phyloP scores from a whole-genome alignment of 2,329 filamentous ascomycete genomes.

The Venturia oleaginea region DNA sequence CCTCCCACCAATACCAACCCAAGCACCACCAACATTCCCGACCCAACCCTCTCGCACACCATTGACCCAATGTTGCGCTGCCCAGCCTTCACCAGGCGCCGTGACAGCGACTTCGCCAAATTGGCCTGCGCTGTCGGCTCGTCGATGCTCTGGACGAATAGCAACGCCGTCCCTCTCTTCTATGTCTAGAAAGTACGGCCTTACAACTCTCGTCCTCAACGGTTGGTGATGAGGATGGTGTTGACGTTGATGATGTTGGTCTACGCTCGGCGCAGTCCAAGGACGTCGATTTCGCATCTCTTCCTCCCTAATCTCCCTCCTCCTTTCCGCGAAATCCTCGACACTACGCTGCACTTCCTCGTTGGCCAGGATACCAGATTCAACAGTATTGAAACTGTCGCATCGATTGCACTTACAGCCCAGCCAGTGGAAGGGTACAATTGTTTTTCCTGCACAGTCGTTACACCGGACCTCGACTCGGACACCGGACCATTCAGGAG shows the following conservation, averaged over 20 bases:
- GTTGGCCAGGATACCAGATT: constrained; percentile 35
- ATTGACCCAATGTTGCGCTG: constrained; percentile 17
- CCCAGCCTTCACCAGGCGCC: constrained; percentile 36
- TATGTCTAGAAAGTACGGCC: constrained; percentile 17
- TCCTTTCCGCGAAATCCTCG: constrained; percentile 9
- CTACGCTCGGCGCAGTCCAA: background rate
- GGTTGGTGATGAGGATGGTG: background rate
- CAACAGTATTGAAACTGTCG: constrained; percentile 44
- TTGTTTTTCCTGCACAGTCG: constrained; percentile 82
- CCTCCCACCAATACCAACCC: background rate
- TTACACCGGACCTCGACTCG: constrained; percentile 84
- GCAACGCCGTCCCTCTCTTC: background rate
- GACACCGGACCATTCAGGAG: constrained; percentile 67
- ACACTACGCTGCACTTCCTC: constrained; percentile 25
- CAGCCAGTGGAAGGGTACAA: constrained; percentile 87
- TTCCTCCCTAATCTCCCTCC: background rate
- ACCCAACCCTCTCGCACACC: constrained; percentile 1
- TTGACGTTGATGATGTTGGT: background rate
- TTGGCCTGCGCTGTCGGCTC: constrained; percentile 29
- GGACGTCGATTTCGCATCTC: background rate
- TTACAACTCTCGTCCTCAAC: background rate
- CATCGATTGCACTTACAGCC: constrained; percentile 73
- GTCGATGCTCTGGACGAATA: constrained; percentile 23
- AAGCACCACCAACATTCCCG: constrained; percentile 1
- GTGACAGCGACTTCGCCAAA: constrained; percentile 39